These are phyloP conservation scores for Jatropha multifida DNA, from an alignment of 441 rosid species.

Conservation along the genomic window DNA sequence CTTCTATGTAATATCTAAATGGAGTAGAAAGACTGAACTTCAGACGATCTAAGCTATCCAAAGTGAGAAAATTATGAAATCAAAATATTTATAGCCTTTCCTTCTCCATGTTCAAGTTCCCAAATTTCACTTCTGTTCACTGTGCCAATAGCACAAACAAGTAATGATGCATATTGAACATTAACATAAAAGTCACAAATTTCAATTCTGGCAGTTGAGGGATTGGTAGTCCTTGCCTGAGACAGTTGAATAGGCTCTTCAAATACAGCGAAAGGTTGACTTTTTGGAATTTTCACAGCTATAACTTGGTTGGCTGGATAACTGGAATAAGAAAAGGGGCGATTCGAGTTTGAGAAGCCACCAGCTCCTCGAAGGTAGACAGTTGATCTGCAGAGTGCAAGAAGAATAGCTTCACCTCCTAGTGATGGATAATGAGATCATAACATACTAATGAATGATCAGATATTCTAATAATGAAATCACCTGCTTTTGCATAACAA, in stretches of 20 bases:
- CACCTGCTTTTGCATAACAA: conserved; percentile 80
- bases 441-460: conserved; percentile 6
- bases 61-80: neutral
- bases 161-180: neutral
- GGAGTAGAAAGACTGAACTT: neutral
- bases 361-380: conserved; percentile 76
- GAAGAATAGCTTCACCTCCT: conserved; percentile 13
- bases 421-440: conserved; percentile 4
- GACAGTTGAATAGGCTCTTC: conserved; percentile 76
- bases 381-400: conserved; percentile 51
- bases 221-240: conserved; percentile 57
- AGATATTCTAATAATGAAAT: conserved; percentile 21
- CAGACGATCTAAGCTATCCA: too few relatives aligned
- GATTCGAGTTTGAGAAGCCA: conserved; percentile 77
- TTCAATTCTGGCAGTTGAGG: conserved; percentile 10
- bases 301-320: conserved; percentile 60
- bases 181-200: neutral
- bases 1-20: neutral
- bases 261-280: conserved; percentile 52
- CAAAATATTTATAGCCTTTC: neutral
- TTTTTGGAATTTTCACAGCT: conserved; percentile 64
- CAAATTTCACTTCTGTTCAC: neutral
- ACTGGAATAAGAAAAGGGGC: conserved; percentile 67
- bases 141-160: neutral
- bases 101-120: neutral